Evolutionary conservation across 371 early-diverging fungal species (phyloP).

Genomic region (Mortierella sp.): DNA sequence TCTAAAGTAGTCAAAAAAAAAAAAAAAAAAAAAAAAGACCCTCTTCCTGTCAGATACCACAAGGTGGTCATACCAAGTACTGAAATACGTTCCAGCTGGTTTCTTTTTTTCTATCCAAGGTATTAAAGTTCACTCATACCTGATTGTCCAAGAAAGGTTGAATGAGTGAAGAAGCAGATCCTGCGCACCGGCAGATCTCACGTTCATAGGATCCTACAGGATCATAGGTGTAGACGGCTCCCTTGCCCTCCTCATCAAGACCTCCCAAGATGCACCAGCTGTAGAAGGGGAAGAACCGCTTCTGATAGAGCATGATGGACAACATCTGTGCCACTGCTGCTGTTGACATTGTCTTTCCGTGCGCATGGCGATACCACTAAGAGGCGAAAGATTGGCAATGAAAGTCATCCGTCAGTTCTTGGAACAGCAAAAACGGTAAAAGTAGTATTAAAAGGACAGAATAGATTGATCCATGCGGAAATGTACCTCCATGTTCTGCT

Average conservation of each 20-base stretch:
- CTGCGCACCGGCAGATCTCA: slow-evolving; percentile 83
- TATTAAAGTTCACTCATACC: slow-evolving; percentile 57
- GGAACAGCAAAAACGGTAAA: neutral
- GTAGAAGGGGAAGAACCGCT: slow-evolving; percentile 99
- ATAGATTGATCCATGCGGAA: slow-evolving; percentile 1
- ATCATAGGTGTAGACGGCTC: slow-evolving; percentile 95
- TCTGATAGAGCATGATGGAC: slow-evolving; percentile 92
- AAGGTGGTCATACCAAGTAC: slow-evolving; percentile 58
- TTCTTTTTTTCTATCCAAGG: slow-evolving; percentile 28
- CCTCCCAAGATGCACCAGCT: slow-evolving; percentile 94
- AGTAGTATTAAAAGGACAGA: neutral
- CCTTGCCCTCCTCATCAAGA: slow-evolving; percentile 90
- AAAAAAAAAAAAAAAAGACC: neutral
- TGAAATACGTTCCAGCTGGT: too few relatives aligned
- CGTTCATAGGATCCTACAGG: slow-evolving; percentile 96
- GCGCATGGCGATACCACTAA: slow-evolving; percentile 93
- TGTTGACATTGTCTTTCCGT: slow-evolving; percentile 90
- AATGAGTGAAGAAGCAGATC: slow-evolving; percentile 92
- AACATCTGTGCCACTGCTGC: slow-evolving; percentile 95
- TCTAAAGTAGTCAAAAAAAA: slow-evolving; percentile 21
- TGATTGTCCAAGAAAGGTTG: slow-evolving; percentile 99
- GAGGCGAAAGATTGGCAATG: slow-evolving; percentile 2
- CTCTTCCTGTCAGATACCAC: slow-evolving; percentile 1
- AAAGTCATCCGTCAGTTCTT: neutral
- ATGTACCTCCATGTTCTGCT: slow-evolving; percentile 88